Base-by-base conservation (phyloP, 345 rosid genomes). In the Tarenaya hassleriana region DNA sequence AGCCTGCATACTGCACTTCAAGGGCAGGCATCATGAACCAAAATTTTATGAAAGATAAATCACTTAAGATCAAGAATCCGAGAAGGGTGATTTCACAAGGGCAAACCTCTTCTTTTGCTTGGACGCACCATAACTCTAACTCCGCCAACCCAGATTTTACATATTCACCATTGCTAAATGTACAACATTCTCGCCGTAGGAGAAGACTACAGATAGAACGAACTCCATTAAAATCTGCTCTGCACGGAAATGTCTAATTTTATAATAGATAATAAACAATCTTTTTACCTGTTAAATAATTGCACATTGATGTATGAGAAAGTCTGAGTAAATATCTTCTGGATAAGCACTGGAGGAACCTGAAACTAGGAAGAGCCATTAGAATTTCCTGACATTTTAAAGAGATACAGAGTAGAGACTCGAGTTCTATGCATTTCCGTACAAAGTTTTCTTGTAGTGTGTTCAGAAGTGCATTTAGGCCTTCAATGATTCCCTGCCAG, bases 101-200 rank as follows among this genome's bases (percentile, higher is more conserved):
- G 6, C 46, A 46, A 58, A 84, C 96, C 77, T 82, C 95, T 43
- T 77, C 95, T 72, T 75, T 79, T 31, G 95, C 79, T 67, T 83
- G 87, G 55, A 69, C 56, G 51, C 88, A 88, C 98, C 98, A 92
- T 32, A 81, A 81, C 83, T 92, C 96, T 53, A 92, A 73, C 77
- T 84, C 84, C 44, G 95, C 92, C 68, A 91, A 75, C 41, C 98
- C 98, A 57, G 98, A 40, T 74, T 92, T 92, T 44, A 92, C 94
- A 54, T 77, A 84, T 71, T 92, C 98, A 32, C 98, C 96, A 47
- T 92, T 92, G 81, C 96, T 92, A 65, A 92, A 92, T 61, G 96
- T 83, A 77, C 98, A 92, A 52, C 98, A 92, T 73, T 88, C 98
- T 14, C 95, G 94, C 16, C 95, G 90, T 54, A 92, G 73, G 61